Evolutionary conservation across 2,329 filamentous ascomycete species (phyloP).

Genomic region (Cercospora zeae-maydis): DNA sequence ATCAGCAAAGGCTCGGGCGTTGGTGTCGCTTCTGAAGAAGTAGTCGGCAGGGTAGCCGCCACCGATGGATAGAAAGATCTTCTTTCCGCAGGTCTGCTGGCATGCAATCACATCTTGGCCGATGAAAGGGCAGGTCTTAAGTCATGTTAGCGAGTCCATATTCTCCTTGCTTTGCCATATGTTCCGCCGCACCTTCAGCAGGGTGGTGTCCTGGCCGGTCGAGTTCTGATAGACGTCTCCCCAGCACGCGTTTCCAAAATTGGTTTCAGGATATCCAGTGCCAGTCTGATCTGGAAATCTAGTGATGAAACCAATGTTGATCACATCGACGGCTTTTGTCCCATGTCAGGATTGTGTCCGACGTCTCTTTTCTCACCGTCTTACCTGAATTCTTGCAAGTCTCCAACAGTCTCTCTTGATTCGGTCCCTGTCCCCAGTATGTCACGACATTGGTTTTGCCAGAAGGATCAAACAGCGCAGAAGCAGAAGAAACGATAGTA

Average conservation of each 20-base stretch:
- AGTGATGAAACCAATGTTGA: slow-evolving; percentile 56
- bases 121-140: slow-evolving; percentile 28
- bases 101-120: slow-evolving; percentile 44
- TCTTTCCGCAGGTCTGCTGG: slow-evolving; percentile 43
- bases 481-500: slow-evolving; percentile 31
- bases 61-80: slow-evolving; percentile 47
- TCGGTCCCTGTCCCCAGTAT: slow-evolving; percentile 55
- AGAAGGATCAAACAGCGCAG: slow-evolving; percentile 42
- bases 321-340: slow-evolving; percentile 51
- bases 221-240: slow-evolving; percentile 18
- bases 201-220: slow-evolving; percentile 12
- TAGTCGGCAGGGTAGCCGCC: slow-evolving; percentile 43
- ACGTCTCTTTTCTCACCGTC: not conserved
- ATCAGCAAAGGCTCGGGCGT: slow-evolving; percentile 43
- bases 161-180: not conserved
- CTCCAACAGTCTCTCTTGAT: slow-evolving; percentile 48
- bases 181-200: slow-evolving; percentile 1
- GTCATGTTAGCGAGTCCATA: not conserved
- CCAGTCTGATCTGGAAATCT: slow-evolving; percentile 47
- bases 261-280: slow-evolving; percentile 50
- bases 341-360: slow-evolving; percentile 17
- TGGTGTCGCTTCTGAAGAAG: slow-evolving; percentile 41
- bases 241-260: slow-evolving; percentile 45
- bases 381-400: slow-evolving; percentile 43
- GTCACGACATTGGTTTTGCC: slow-evolving; percentile 50